Evolutionary conservation across 192 early-diverging fungal species (phyloP).

Genomic region (Coemansia sp.): DNA sequence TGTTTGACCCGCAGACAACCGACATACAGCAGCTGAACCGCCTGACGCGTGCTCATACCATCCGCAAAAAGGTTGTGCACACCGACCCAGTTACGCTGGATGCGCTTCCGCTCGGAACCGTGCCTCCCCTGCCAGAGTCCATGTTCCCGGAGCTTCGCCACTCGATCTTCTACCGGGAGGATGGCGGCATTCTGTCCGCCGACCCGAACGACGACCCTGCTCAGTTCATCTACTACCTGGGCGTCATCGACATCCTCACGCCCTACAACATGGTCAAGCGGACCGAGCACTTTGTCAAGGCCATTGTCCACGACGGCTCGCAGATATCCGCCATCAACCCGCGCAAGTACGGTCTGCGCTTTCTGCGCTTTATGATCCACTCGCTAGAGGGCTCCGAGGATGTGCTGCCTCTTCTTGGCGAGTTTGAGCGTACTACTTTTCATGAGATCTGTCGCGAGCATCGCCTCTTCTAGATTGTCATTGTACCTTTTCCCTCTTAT

Average conservation of each 20-base stretch:
- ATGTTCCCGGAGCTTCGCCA: conserved; percentile 57
- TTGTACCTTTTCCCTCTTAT: neutral
- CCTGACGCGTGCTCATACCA: conserved; percentile 50
- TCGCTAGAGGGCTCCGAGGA: conserved; percentile 58
- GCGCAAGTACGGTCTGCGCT: conserved; percentile 80
- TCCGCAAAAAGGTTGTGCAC: conserved; percentile 54
- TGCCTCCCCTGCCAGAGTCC: conserved; percentile 50
- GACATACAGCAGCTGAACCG: conserved; percentile 46
- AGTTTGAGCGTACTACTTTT: conserved; percentile 51
- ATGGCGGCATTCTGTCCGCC: conserved; percentile 84
- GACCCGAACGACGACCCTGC: conserved; percentile 66
- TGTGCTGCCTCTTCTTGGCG: conserved; percentile 44
- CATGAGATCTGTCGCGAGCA: conserved; percentile 49
- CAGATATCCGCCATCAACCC: conserved; percentile 89
- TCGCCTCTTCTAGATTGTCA: conserved; percentile 18
- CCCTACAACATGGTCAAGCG: conserved; percentile 87
- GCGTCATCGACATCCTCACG: conserved; percentile 98
- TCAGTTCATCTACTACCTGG: conserved; percentile 87
- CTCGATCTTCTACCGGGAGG: conserved; percentile 87
- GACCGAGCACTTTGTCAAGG: conserved; percentile 87
- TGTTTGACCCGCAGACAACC: conserved; percentile 69
- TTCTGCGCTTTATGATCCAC: conserved; percentile 85
- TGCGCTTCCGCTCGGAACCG: conserved; percentile 31
- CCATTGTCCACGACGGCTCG: conserved; percentile 67
- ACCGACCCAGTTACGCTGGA: conserved; percentile 53